These are phyloP conservation scores for Amanita rubescens DNA, from an alignment of 768 basidiomycete species.

Conservation along the genomic window DNA sequence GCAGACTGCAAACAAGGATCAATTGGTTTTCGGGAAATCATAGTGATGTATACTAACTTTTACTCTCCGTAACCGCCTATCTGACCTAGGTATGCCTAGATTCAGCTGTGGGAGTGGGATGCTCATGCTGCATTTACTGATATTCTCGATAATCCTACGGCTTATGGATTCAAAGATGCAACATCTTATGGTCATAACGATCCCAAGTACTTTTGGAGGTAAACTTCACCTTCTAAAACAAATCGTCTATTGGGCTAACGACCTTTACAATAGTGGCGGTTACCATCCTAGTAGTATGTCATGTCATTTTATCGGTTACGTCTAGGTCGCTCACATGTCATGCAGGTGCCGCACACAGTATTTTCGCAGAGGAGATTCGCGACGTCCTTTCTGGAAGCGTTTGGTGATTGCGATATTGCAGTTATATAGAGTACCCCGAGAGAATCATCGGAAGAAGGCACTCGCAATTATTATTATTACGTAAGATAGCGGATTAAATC, in stretches of 20 bases:
- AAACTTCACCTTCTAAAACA: conserved; percentile 11
- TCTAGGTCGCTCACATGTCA: not conserved
- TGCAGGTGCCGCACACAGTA: not conserved
- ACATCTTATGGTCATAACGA: conserved; percentile 33
- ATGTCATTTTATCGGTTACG: not conserved
- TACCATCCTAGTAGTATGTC: conserved; percentile 46
- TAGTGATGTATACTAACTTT: conserved; percentile 31
- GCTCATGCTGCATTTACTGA: conserved; percentile 40
- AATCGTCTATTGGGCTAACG: not conserved
- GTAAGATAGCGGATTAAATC: too few species aligned
- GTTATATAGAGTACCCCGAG: not conserved
- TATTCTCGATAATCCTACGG: conserved; percentile 38
- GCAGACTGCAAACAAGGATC: conserved; percentile 35
- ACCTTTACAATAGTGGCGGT: conserved; percentile 32
- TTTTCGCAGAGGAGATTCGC: not conserved
- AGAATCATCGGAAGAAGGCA: not conserved
- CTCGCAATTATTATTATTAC: too few species aligned
- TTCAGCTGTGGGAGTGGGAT: conserved; percentile 44
- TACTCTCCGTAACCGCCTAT: not conserved
- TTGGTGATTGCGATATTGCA: not conserved
- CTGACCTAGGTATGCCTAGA: conserved; percentile 20
- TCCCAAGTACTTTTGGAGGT: conserved; percentile 49
- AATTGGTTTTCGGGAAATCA: conserved; percentile 34
- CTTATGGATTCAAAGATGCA: conserved; percentile 51
- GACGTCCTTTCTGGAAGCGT: not conserved